These are phyloP conservation scores for Grosmannia penicillata DNA, from an alignment of 2,329 filamentous ascomycete species.

Conservation along the genomic window DNA sequence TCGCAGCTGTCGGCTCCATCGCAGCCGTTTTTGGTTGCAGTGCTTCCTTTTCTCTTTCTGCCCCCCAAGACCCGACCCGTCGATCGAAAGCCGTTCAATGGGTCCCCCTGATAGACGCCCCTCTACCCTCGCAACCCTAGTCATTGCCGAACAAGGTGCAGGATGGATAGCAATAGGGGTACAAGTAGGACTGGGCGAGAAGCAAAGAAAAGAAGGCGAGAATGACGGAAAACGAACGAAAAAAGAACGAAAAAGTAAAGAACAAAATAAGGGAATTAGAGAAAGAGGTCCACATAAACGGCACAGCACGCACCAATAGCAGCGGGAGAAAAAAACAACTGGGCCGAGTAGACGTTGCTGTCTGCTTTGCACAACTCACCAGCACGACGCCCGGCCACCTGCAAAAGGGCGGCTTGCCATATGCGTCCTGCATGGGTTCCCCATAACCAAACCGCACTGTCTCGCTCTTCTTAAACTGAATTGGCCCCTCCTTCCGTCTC, in stretches of 20 bases:
- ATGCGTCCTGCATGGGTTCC: too few relatives aligned
- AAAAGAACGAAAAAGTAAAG: not conserved
- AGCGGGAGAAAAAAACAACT: not conserved
- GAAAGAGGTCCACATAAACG: not conserved
- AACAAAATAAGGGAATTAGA: not conserved
- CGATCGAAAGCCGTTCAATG: conserved; percentile 5
- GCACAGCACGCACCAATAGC: not conserved
- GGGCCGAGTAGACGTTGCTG: too few relatives aligned
- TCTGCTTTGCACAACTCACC: too few relatives aligned
- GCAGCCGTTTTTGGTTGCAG: conserved; percentile 3
- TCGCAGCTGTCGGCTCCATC: conserved; percentile 1
- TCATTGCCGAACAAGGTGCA: not conserved
- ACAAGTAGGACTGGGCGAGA: not conserved
- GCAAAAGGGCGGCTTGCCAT: too few relatives aligned
- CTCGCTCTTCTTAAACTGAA: too few relatives aligned
- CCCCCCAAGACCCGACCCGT: conserved; percentile 2
- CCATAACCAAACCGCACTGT: not conserved
- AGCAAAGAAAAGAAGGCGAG: not conserved
- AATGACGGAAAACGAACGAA: too few relatives aligned
- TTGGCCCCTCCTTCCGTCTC: not conserved
- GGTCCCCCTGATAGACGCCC: conserved; percentile 6
- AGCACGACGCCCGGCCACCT: conserved; percentile 1
- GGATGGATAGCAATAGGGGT: not conserved
- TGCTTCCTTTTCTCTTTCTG: not conserved
- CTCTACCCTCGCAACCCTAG: conserved; percentile 2